Evolutionary conservation across 768 basidiomycete species (phyloP), one percentile per base, ranked within the genome.

Genomic region (Brasilioporus rufonigricans): DNA sequence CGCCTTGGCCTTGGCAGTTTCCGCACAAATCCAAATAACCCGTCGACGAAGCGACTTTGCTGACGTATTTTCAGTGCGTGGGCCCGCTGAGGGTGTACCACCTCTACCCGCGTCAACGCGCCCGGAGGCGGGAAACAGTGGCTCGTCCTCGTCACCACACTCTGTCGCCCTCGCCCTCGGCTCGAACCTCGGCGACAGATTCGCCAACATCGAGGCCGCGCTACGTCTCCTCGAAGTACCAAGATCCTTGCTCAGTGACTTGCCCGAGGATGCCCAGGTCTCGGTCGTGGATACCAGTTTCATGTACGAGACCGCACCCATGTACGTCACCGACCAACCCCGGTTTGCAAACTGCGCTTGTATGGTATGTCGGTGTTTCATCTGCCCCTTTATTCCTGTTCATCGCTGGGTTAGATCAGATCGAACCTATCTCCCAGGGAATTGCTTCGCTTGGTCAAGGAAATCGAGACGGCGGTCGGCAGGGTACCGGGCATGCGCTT

Each of bases 261-360:
- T 66, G 0, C 54, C 59, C 48, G 59, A 49, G 13, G 57, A 69
- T 31, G 69, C 68, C 0, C 61, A 61, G 26, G 68, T 78, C 2
- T 65, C 64, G 16, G 76, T 96, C 27, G 70, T 85, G 21, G 79
- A 91, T 61, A 94, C 92, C 1, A 93, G 92, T 65, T 91, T 93
- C 71, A 67, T 98, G 74, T 98, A 98, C 67, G 89, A 98, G 71
- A 94, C 89, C 19, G 78, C 86, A 12, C 92, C 97, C 0, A 98
- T 99, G 97, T 98, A 99, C 67, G 88, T 96, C 40, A 82, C 82
- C 12, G 87, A 97, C 53, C 97, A 99, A 68, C 89, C 87, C 13
- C 74, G 77, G 33, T 98, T 98, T 72, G 80, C 89, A 55, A 99
- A 98, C 64, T 89, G 91, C 59, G 91, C 91, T n/a, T 89, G 93